Conservation (phyloP, 2,329 filamentous ascomycete genomes). For the Fusarium bactridioides region DNA sequence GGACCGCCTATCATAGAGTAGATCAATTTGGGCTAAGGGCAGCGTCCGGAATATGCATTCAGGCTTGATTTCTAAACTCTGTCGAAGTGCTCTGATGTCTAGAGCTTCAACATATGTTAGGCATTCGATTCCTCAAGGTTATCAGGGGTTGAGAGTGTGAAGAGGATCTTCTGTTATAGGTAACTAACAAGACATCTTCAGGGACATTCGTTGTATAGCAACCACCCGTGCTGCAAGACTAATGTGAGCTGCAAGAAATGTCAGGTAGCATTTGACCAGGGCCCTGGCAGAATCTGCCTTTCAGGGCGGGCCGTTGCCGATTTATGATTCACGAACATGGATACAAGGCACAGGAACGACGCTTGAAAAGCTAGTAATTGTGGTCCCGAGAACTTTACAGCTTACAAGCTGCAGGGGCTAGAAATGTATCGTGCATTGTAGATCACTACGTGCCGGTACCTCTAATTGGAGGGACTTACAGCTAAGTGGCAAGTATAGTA, state of each 20-base stretch:
- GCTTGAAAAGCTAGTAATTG: not conserved
- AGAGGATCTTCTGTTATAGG: not conserved
- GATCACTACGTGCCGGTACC: not conserved
- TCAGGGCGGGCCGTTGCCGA: constrained; percentile 24
- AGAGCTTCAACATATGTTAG: not conserved
- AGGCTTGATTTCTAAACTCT: not conserved
- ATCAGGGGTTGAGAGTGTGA: not conserved
- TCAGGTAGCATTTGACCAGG: constrained; percentile 25
- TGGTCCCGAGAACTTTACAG: not conserved
- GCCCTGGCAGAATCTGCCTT: constrained; percentile 23
- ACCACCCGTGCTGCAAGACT: constrained; percentile 13
- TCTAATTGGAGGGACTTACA: not conserved
- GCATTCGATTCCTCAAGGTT: not conserved
- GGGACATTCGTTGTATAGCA: constrained; percentile 1
- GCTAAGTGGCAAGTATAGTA: not conserved
- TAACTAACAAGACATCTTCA: constrained; percentile 6
- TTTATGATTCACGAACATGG: constrained; percentile 11
- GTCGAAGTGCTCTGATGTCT: not conserved
- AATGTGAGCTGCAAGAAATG: constrained; percentile 39
- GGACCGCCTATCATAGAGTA: not conserved
- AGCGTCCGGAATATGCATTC: not conserved
- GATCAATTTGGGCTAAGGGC: not conserved
- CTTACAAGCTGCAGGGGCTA: not conserved
- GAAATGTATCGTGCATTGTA: not conserved
- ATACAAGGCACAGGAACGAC: not conserved